Conservation (phyloP, 2,329 filamentous ascomycete genomes). For the Paecilomyces sp. region DNA sequence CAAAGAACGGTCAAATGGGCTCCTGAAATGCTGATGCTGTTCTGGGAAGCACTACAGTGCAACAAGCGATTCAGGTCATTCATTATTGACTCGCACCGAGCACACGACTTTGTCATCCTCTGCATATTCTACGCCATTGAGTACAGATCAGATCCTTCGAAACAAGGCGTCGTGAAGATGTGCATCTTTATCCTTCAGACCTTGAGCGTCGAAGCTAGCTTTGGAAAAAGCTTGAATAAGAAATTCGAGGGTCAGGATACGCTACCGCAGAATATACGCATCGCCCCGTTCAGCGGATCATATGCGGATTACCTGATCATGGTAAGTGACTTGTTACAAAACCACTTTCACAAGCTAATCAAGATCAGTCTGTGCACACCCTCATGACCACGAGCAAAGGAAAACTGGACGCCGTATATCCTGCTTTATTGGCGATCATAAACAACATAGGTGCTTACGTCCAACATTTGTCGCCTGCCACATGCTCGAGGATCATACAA, state of each 20-base stretch:
- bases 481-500: slow-evolving; percentile 77
- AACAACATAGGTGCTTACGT: slow-evolving; percentile 87
- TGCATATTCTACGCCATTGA: slow-evolving; percentile 90
- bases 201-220: slow-evolving; percentile 83
- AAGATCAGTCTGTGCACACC: slow-evolving; percentile 70
- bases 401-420: slow-evolving; percentile 83
- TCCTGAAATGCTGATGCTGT: slow-evolving; percentile 92
- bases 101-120: slow-evolving; percentile 86
- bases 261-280: slow-evolving; percentile 70
- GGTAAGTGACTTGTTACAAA: slow-evolving; percentile 33
- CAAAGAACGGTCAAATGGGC: slow-evolving; percentile 78
- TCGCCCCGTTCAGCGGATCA: slow-evolving; percentile 76
- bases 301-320: slow-evolving; percentile 94
- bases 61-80: slow-evolving; percentile 96
- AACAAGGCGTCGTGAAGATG: slow-evolving; percentile 91
- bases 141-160: slow-evolving; percentile 75
- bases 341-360: slow-evolving; percentile 14
- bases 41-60: slow-evolving; percentile 95
- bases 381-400: slow-evolving; percentile 89
- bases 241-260: slow-evolving; percentile 83
- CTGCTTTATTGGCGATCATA: slow-evolving; percentile 82
- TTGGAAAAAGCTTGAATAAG: slow-evolving; percentile 84
- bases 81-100: slow-evolving; percentile 90
- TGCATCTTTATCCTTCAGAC: slow-evolving; percentile 96
- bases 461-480: slow-evolving; percentile 64